Percentiles rank a stretch among this genome's conserved stretches.
These are phyloP conservation scores for Saccharomycopsis sp. DNA, from an alignment of 805 yeast species.

Conservation along the genomic window DNA sequence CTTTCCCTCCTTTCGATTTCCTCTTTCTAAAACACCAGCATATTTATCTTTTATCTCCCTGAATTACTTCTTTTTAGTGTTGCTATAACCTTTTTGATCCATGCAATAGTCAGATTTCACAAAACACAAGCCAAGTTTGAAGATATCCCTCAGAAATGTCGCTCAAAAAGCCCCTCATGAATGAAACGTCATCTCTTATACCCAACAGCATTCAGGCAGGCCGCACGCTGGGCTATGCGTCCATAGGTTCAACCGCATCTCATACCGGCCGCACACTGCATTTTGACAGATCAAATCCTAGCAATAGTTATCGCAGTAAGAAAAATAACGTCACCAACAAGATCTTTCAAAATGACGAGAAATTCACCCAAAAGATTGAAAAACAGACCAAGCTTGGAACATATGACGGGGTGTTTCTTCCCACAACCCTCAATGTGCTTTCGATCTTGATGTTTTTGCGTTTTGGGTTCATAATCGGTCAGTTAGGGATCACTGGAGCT, in stretches of 20 bases:
- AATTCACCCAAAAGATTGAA: neutral
- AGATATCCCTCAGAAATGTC: neutral
- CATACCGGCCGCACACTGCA: neutral
- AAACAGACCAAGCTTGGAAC: constrained; percentile 57
- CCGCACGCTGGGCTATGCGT: neutral
- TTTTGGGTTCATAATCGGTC: constrained; percentile 93
- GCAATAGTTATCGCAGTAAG: neutral
- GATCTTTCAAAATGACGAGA: constrained; percentile 7
- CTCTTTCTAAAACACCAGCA: no score
- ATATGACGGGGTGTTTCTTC: constrained; percentile 84
- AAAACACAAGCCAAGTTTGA: neutral
- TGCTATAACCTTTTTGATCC: neutral
- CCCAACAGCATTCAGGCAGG: neutral
- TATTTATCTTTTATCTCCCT: no score
- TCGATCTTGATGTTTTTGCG: constrained; percentile 93
- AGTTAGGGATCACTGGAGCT: constrained; percentile 83
- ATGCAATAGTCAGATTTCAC: neutral
- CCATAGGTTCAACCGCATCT: neutral
- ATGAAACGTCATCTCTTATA: neutral
- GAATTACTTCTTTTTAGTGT: no score
- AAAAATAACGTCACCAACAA: constrained; percentile 18
- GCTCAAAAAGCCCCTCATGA: neutral
- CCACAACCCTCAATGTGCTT: constrained; percentile 86
- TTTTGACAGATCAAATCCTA: neutral
- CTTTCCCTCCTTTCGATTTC: no score